A percentile compares a stretch with the other conserved stretches of the same genome.
phyloP scores from a whole-genome alignment of 768 basidiomycete genomes.

The Porphyrellus cyaneotinctus region DNA sequence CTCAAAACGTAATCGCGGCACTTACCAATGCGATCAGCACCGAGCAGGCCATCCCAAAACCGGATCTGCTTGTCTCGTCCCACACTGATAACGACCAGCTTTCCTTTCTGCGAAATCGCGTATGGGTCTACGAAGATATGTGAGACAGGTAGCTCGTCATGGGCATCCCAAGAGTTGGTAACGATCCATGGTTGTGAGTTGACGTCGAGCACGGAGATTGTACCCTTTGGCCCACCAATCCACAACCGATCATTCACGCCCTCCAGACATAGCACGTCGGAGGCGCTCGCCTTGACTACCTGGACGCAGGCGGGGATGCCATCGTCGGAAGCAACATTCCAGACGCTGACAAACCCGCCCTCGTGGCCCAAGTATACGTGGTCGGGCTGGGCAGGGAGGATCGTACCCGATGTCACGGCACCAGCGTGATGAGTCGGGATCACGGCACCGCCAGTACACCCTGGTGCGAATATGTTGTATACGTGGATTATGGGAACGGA shows the following conservation, averaged over 20 bases:
- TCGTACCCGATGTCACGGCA: slow-evolving; percentile 74
- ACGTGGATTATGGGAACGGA: slow-evolving; percentile 73
- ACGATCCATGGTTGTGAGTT: slow-evolving; percentile 72
- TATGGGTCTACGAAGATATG: slow-evolving; percentile 68
- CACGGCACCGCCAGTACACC: slow-evolving; percentile 49
- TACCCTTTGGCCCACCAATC: slow-evolving; percentile 82
- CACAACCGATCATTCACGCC: slow-evolving; percentile 84
- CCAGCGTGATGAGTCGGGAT: slow-evolving; percentile 72
- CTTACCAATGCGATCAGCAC: slow-evolving; percentile 83
- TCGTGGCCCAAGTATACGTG: slow-evolving; percentile 87
- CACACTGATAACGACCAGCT: slow-evolving; percentile 68
- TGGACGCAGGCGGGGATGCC: slow-evolving; percentile 64
- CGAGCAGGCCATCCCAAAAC: slow-evolving; percentile 89
- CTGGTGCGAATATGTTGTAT: slow-evolving; percentile 69
- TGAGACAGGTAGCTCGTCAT: slow-evolving; percentile 62
- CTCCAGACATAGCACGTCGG: slow-evolving; percentile 78
- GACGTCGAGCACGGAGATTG: slow-evolving; percentile 79
- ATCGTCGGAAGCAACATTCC: slow-evolving; percentile 54
- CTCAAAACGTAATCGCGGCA: slow-evolving; percentile 10
- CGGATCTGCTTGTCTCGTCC: slow-evolving; percentile 69
- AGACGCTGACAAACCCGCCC: slow-evolving; percentile 84
- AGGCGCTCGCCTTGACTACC: slow-evolving; percentile 74
- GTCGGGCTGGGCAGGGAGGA: slow-evolving; percentile 63
- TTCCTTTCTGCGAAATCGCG: slow-evolving; percentile 64
- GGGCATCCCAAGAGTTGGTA: slow-evolving; percentile 86